phyloP scores from a whole-genome alignment of 208 protist genomes.

The Trypanosoma boissoni region DNA sequence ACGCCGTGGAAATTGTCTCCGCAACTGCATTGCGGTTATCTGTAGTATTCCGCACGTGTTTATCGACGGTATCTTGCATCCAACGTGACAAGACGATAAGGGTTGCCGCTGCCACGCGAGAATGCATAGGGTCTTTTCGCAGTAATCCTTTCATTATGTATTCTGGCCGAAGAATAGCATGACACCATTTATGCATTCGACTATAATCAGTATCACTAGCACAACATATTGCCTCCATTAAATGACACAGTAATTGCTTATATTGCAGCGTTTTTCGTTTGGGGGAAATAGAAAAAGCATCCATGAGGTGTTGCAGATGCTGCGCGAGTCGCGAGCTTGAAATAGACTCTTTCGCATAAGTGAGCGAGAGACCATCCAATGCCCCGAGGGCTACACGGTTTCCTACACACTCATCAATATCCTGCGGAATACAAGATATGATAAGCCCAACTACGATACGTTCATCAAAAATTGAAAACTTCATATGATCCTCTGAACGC shows the following conservation, averaged over 20 bases:
- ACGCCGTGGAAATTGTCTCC: slow-evolving; percentile 36
- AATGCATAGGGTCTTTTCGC: slow-evolving; percentile 70
- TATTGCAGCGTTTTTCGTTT: slow-evolving; percentile 55
- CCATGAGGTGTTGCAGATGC: slow-evolving; percentile 68
- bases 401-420: slow-evolving; percentile 58
- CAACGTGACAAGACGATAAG: slow-evolving; percentile 70
- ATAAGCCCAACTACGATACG: slow-evolving; percentile 54
- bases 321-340: slow-evolving; percentile 43
- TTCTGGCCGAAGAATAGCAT: slow-evolving; percentile 65
- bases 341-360: slow-evolving; percentile 42
- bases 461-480: slow-evolving; percentile 52
- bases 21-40: slow-evolving; percentile 17
- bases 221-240: slow-evolving; percentile 76
- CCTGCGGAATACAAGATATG: slow-evolving; percentile 47
- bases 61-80: slow-evolving; percentile 58
- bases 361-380: slow-evolving; percentile 62
- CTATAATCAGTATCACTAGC: slow-evolving; percentile 56
- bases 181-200: slow-evolving; percentile 73
- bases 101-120: slow-evolving; percentile 65
- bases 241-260: slow-evolving; percentile 63
- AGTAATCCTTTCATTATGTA: slow-evolving; percentile 76
- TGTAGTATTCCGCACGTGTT: slow-evolving; percentile 1
- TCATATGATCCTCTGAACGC: slow-evolving; percentile 24
- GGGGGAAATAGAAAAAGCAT: slow-evolving; percentile 57
- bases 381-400: slow-evolving; percentile 58